Base-by-base conservation (phyloP, 306 rosid genomes). In the Fragaria vesca region DNA sequence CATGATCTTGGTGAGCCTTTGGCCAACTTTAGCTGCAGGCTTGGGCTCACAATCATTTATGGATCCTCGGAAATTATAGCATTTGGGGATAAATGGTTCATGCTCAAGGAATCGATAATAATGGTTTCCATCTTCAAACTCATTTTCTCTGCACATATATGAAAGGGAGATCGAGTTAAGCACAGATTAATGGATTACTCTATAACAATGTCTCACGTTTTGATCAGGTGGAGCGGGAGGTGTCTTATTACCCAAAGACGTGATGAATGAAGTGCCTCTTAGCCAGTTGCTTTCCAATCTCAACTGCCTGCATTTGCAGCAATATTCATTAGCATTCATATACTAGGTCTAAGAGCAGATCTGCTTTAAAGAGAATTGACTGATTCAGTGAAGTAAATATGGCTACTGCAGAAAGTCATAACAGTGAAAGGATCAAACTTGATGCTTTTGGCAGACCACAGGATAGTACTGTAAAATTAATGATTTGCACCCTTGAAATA, bases 81-180 rank as follows among this genome's bases (percentile, higher is more conserved):
- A 93, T 52, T 79, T 84, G 4, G 83, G 76, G 47, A 91, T 90
- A 28, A 81, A 88, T 1, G 96, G 87, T 83, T 90, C 97, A 43
- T 93, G 98, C 88, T 95, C 98, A 47, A 95, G 93, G 77, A 95
- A 95, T 71, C 97, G 96, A 72, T 93, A 95, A 45, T 85, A 85
- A 57, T 93, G 89, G 78, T 87, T 88, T 62, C 98, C 99, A 57
- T 95, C 99, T 80, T 83, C 93, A 79, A 95, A 91, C 20, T 86
- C 93, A 68, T 82, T 88, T 82, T 89, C 97, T 85, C 99, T 95
- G 36, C 83, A 79, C 36, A 83, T 68, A 47, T n/a, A 74, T 36
- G 82, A 78, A 81, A 43, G 69, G 76, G 10, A 45, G 55, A 45
- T 45, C 48, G 4, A 69, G 80, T 83, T 65, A 47, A 72, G 26